Evolutionary conservation across 2,329 filamentous ascomycete genomes (phyloP).

Genomic region (Sporothrix schenckii): DNA sequence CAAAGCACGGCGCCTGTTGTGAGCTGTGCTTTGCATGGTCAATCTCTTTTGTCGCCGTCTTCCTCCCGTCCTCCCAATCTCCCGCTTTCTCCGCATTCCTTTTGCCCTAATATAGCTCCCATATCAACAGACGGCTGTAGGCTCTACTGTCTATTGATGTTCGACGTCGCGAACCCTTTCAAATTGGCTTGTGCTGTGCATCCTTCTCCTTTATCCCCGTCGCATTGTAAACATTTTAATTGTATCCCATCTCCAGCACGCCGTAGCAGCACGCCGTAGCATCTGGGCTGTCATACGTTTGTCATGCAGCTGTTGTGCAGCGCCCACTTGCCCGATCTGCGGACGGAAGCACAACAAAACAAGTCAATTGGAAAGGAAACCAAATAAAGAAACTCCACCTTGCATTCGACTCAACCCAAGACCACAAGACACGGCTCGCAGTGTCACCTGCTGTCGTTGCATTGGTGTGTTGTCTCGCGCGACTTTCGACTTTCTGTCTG

Average conservation of each 20-base stretch:
- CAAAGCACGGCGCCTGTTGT: background rate
- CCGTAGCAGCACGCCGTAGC: background rate
- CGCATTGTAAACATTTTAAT: background rate
- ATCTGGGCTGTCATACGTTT: background rate
- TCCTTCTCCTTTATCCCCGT: background rate
- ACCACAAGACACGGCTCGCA: too few relatives aligned
- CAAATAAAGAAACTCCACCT: background rate
- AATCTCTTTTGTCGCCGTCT: background rate
- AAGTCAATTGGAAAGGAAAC: too few relatives aligned
- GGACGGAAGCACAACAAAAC: too few relatives aligned
- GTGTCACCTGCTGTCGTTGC: background rate
- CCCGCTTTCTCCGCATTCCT: background rate
- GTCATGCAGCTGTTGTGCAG: background rate
- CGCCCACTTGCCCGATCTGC: background rate
- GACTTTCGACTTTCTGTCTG: too few relatives aligned
- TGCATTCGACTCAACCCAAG: background rate
- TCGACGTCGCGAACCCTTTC: background rate
- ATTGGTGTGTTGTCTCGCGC: background rate
- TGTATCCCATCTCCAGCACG: too few relatives aligned
- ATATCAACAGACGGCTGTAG: constrained; percentile 10
- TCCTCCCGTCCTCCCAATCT: too few relatives aligned
- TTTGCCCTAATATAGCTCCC: constrained; percentile 6
- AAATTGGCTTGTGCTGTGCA: background rate
- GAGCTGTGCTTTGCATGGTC: background rate
- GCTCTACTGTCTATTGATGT: constrained; percentile 10